A percentile compares a stretch with the other conserved stretches of the same genome.
Conservation (phyloP, 1,284 basidiomycete genomes). For the Golubevia pallescens region DNA sequence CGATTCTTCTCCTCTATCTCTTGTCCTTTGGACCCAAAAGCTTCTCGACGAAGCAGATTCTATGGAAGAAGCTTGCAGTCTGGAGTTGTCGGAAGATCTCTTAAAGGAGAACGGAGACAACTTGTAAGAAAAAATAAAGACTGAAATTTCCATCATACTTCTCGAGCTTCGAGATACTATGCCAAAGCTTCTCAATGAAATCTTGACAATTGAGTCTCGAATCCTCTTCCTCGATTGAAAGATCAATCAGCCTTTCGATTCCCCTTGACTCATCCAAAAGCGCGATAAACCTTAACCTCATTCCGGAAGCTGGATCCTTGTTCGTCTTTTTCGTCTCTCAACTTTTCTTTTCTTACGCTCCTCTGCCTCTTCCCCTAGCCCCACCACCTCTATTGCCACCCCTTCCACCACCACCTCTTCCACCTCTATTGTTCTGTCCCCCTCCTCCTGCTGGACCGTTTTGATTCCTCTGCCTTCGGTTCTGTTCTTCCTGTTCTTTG, state of each 20-base stretch:
- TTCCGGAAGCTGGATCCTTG: too few species aligned
- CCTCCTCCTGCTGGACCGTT: slow-evolving; percentile 15
- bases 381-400: slow-evolving; percentile 14
- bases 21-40: too few species aligned
- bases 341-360: not conserved
- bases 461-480: slow-evolving; percentile 48
- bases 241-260: too few species aligned
- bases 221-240: not conserved
- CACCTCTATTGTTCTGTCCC: slow-evolving; percentile 10
- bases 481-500: slow-evolving; percentile 49
- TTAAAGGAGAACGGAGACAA: not conserved
- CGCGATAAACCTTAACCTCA: too few species aligned
- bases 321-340: too few species aligned
- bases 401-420: slow-evolving; percentile 3
- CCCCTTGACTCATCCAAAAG: too few species aligned
- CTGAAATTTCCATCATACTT: not conserved
- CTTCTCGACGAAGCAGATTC: too few species aligned
- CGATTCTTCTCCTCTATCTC: too few species aligned
- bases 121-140: not conserved
- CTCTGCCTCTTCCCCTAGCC: slow-evolving; percentile 14
- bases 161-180: not conserved
- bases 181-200: not conserved
- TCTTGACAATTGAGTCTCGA: not conserved
- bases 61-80: too few species aligned
- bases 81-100: too few species aligned